Evolutionary conservation across 768 basidiomycete genomes (phyloP).

Genomic region (Suillus decipiens): DNA sequence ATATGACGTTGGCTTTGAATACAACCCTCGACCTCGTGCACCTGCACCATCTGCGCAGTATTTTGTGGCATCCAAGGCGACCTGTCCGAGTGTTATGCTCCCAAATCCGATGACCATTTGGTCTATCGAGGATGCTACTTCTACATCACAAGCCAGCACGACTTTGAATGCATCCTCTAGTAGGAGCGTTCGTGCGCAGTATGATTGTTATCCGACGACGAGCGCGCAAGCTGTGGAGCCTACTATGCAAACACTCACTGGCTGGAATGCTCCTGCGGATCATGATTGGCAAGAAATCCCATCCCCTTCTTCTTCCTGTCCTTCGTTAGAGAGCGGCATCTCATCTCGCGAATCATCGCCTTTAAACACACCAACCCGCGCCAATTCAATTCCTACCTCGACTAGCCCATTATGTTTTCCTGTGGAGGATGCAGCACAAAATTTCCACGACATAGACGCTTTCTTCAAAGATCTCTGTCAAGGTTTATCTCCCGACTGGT

Average conservation of each 20-base stretch:
- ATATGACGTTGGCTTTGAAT: not conserved
- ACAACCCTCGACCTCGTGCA: not conserved
- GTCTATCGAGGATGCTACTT: not conserved
- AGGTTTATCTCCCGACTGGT: not conserved
- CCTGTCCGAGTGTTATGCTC: not conserved
- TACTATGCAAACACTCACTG: not conserved
- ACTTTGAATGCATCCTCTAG: not conserved
- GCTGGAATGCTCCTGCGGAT: not conserved
- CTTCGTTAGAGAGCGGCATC: not conserved
- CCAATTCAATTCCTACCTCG: not conserved
- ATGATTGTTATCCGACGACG: too few species aligned
- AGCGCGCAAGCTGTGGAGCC: not conserved
- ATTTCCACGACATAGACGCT: not conserved
- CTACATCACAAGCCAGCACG: not conserved
- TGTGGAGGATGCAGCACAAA: not conserved
- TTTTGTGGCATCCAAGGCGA: not conserved
- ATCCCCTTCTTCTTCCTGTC: not conserved
- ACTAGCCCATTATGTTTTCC: not conserved
- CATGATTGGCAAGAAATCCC: not conserved
- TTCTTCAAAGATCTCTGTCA: not conserved
- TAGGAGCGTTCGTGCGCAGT: not conserved
- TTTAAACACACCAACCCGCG: not conserved
- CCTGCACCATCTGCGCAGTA: not conserved
- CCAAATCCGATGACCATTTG: not conserved
- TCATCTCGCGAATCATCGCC: not conserved